Percentiles rank a stretch among this genome's conserved stretches.
Conservation (phyloP, 2,329 filamentous ascomycete species). For the Parafenestella ontariensis region DNA sequence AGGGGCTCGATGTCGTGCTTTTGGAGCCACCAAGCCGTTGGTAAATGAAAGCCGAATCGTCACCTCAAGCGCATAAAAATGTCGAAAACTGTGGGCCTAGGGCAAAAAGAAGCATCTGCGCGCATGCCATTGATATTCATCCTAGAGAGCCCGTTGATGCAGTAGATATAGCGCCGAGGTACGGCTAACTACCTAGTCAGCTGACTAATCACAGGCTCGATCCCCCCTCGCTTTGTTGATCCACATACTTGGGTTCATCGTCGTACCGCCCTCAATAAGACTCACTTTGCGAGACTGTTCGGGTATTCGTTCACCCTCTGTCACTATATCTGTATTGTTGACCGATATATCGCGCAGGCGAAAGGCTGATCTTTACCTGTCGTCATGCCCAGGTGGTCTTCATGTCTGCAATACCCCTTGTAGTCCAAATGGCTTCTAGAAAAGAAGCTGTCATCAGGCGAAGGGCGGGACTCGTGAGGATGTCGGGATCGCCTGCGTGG, state of each 20-base stretch:
- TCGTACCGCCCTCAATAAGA: too few species aligned
- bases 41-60: background rate
- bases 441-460: background rate
- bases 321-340: too few species aligned
- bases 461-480: background rate
- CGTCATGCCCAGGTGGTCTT: background rate
- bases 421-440: background rate
- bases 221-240: background rate
- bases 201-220: background rate
- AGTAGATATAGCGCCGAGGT: background rate
- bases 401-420: background rate
- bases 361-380: too few species aligned
- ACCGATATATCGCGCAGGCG: too few species aligned
- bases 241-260: too few species aligned
- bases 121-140: background rate
- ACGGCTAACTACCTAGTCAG: background rate
- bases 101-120: background rate
- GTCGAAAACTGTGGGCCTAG: background rate
- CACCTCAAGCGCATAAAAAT: background rate
- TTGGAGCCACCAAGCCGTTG: background rate
- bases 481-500: background rate
- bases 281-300: too few species aligned
- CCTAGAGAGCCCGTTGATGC: background rate
- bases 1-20: conserved; percentile 7
- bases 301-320: too few species aligned